Conservation (phyloP, 768 basidiomycete genomes). For the Naematelia aurantialba region DNA sequence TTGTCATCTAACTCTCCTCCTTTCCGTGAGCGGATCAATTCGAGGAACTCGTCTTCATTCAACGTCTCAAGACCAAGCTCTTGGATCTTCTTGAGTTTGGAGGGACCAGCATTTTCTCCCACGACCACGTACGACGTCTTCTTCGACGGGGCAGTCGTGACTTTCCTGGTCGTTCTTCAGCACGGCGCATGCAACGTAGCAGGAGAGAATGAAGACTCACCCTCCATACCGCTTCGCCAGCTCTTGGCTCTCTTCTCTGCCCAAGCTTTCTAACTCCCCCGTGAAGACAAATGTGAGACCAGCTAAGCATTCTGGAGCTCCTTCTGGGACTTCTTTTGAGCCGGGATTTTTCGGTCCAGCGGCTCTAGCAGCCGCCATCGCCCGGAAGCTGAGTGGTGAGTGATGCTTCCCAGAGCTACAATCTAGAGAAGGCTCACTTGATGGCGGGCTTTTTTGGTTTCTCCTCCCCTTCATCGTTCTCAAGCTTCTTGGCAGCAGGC, state of each 20-base stretch:
- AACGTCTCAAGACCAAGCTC: slow-evolving; percentile 72
- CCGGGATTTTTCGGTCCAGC: slow-evolving; percentile 52
- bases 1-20: slow-evolving; percentile 65
- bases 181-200: background rate
- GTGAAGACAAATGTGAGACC: slow-evolving; percentile 94
- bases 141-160: slow-evolving; percentile 79
- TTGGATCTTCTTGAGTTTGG: slow-evolving; percentile 81
- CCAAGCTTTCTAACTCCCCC: slow-evolving; percentile 80
- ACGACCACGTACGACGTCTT: slow-evolving; percentile 86
- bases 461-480: slow-evolving; percentile 20
- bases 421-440: slow-evolving; percentile 44
- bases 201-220: slow-evolving; percentile 58
- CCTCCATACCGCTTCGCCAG: slow-evolving; percentile 89
- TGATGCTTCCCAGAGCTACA: background rate
- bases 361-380: slow-evolving; percentile 23
- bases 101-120: slow-evolving; percentile 79
- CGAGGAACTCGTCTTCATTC: slow-evolving; percentile 80
- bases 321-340: slow-evolving; percentile 68
- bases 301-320: slow-evolving; percentile 67
- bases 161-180: slow-evolving; percentile 59
- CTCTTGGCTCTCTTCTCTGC: slow-evolving; percentile 80
- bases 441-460: slow-evolving; percentile 49
- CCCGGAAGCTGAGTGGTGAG: background rate
- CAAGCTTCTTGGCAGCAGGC: slow-evolving; percentile 14
- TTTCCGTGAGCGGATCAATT: slow-evolving; percentile 71